A percentile compares a stretch with the other conserved stretches of the same genome.
Conservation (phyloP, 2,329 filamentous ascomycete species). For the Arthrobotrys sinensis region DNA sequence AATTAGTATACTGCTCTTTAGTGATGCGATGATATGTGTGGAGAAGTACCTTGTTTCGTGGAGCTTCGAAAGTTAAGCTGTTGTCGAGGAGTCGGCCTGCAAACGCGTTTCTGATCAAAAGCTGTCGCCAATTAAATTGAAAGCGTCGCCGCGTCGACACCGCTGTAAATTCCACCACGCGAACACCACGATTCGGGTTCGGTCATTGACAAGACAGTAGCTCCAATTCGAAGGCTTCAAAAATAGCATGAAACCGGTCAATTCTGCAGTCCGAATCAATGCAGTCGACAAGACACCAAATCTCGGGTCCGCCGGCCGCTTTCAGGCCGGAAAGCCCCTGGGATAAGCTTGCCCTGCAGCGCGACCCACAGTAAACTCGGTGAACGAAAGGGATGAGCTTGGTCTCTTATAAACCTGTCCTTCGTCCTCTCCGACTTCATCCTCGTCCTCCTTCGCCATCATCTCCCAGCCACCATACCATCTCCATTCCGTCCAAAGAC, state of each 20-base stretch:
- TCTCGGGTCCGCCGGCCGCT: slow-evolving; percentile 44
- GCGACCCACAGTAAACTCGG: slow-evolving; percentile 33
- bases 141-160: slow-evolving; percentile 11
- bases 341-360: slow-evolving; percentile 16
- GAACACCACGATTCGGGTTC: slow-evolving; percentile 6
- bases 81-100: slow-evolving; percentile 12
- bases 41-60: not conserved
- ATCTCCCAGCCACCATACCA: not conserved
- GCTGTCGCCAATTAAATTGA: slow-evolving; percentile 28
- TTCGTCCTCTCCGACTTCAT: not conserved
- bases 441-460: not conserved
- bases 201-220: not conserved
- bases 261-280: not conserved
- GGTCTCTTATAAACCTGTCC: slow-evolving; percentile 12
- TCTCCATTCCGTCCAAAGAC: too few species aligned
- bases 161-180: slow-evolving; percentile 19
- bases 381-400: slow-evolving; percentile 36
- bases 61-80: slow-evolving; percentile 11
- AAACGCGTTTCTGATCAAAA: slow-evolving; percentile 30
- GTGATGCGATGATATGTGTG: too few species aligned
- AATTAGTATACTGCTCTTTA: not conserved
- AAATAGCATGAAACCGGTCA: slow-evolving; percentile 12
- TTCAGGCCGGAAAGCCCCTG: slow-evolving; percentile 38
- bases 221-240: not conserved
- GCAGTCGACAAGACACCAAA: slow-evolving; percentile 12